Conservation (phyloP, 768 basidiomycete genomes). For the Leccinellum luteum region DNA sequence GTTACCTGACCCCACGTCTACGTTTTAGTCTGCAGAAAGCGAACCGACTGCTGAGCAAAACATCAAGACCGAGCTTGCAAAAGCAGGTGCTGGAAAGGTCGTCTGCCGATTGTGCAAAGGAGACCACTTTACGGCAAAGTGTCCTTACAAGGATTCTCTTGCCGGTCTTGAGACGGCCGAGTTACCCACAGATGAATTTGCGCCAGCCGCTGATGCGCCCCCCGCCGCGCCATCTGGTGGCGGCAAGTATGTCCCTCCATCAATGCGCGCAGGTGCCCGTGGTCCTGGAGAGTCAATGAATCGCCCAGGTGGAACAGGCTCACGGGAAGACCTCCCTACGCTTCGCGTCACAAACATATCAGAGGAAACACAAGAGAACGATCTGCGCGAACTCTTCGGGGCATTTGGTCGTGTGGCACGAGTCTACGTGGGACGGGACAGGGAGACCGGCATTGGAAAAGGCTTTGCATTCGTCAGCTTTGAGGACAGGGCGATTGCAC, state of each 20-base stretch:
- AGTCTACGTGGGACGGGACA: conserved; percentile 92
- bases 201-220: conserved; percentile 33
- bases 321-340: conserved; percentile 91
- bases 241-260: conserved; percentile 93
- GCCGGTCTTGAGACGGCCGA: conserved; percentile 66
- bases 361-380: conserved; percentile 92
- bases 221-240: conserved; percentile 47
- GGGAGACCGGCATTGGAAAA: conserved; percentile 92
- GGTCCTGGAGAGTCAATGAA: conserved; percentile 76
- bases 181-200: conserved; percentile 36
- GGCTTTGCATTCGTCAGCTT: conserved; percentile 98
- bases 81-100: conserved; percentile 84
- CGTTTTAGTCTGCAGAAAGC: conserved; percentile 53
- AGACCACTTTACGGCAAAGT: conserved; percentile 96
- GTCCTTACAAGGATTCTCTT: conserved; percentile 95
- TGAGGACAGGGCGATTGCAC: conserved; percentile 75
- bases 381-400: conserved; percentile 89
- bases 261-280: conserved; percentile 72
- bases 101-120: conserved; percentile 93
- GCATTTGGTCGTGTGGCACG: conserved; percentile 81
- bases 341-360: conserved; percentile 96
- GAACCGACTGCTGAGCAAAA: conserved; percentile 65
- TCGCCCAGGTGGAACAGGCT: conserved; percentile 42
- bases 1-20: not conserved
- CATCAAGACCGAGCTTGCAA: conserved; percentile 63